phyloP scores from a whole-genome alignment of 1,139 yeast genomes.

The Pichia sp. region DNA sequence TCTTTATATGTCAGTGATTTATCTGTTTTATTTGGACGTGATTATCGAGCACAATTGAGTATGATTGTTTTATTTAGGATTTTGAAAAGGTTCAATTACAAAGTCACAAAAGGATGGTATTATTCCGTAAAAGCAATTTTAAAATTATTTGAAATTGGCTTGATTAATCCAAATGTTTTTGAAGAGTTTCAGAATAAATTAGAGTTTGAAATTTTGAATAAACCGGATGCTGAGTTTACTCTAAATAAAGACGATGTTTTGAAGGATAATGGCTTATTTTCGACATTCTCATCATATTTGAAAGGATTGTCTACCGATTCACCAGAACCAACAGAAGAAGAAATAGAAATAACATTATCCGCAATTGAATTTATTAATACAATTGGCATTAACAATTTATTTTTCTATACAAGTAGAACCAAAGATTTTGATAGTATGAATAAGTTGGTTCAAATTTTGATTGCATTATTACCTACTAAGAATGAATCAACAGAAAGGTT shows the following conservation, averaged over 20 bases:
- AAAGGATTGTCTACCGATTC: conserved; percentile 83
- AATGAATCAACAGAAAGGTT: conserved; percentile 39
- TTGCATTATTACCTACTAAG: conserved; percentile 28
- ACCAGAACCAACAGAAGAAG: conserved; percentile 89
- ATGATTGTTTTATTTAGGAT: conserved; percentile 80
- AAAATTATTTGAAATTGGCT: conserved; percentile 64
- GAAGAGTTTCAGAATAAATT: conserved; percentile 55
- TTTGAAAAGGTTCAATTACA: conserved; percentile 51
- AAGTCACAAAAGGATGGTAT: conserved; percentile 44
- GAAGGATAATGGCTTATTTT: conserved; percentile 70
- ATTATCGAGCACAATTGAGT: conserved; percentile 87
- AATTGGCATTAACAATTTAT: conserved; percentile 49
- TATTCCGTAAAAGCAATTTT: conserved; percentile 54
- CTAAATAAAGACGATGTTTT: conserved; percentile 55
- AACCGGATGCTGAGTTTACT: conserved; percentile 59
- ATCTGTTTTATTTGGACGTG: conserved; percentile 81
- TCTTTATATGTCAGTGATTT: conserved; percentile 71
- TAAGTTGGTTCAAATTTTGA: conserved; percentile 30
- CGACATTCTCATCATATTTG: conserved; percentile 86
- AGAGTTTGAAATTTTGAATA: conserved; percentile 47
- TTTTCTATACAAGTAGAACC: conserved; percentile 37
- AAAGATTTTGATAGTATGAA: conserved; percentile 25
- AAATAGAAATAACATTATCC: conserved; percentile 76
- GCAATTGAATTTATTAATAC: conserved; percentile 78
- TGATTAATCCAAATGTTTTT: conserved; percentile 63